phyloP scores from a whole-genome alignment of 2,329 filamentous ascomycete genomes.

The Trichocomaceae sp. region DNA sequence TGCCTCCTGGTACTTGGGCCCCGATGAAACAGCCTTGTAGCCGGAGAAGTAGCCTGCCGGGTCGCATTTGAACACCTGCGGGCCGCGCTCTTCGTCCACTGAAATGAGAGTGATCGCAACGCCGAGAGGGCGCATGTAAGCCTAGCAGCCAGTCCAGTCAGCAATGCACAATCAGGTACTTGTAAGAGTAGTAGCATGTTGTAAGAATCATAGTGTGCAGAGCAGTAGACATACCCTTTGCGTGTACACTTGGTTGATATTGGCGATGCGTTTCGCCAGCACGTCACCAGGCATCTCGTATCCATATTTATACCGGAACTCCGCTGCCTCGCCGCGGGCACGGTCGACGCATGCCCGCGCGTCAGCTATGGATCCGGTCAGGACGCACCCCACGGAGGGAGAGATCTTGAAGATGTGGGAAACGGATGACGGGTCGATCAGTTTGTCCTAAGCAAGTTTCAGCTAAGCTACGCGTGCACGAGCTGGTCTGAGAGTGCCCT shows the following conservation, averaged over 20 bases:
- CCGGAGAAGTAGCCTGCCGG: slow-evolving; percentile 96
- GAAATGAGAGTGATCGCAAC: slow-evolving; percentile 94
- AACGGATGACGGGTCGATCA: slow-evolving; percentile 95
- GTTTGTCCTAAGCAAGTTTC: slow-evolving; percentile 67
- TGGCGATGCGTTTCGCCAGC: slow-evolving; percentile 90
- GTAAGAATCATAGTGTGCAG: too few relatives aligned
- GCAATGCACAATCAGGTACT: neutral
- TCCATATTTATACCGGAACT: slow-evolving; percentile 97
- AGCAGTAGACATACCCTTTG: slow-evolving; percentile 64
- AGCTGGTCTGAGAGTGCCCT: neutral
- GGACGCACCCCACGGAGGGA: slow-evolving; percentile 91
- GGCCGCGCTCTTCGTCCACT: slow-evolving; percentile 83
- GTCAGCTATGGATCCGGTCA: slow-evolving; percentile 98
- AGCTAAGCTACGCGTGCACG: neutral
- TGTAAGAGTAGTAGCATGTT: neutral
- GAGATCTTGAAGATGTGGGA: slow-evolving; percentile 97
- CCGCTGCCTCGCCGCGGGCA: slow-evolving; percentile 89
- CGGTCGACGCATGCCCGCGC: slow-evolving; percentile 87
- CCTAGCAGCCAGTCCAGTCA: slow-evolving; percentile 43
- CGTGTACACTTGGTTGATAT: slow-evolving; percentile 99
- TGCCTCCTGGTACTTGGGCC: slow-evolving; percentile 97
- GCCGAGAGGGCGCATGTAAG: slow-evolving; percentile 96
- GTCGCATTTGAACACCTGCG: slow-evolving; percentile 97
- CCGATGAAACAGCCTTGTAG: slow-evolving; percentile 96
- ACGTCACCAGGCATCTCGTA: slow-evolving; percentile 99